Base-by-base conservation (phyloP, 495 filamentous ascomycete species). In the Glutinoglossum americanum region DNA sequence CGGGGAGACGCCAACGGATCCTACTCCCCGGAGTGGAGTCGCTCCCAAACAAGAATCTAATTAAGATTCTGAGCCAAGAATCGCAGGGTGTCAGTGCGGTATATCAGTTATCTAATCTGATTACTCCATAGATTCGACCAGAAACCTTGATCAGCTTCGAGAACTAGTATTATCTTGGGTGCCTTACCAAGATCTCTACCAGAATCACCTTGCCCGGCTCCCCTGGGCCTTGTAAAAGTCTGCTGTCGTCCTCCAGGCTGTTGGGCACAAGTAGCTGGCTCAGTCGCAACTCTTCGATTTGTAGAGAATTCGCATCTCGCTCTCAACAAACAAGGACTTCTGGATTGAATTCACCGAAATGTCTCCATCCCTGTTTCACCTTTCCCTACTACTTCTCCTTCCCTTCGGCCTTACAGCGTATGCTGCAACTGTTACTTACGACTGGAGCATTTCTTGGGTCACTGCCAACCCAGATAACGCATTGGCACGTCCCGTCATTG, bases 361-460 rank as follows among this genome's bases (percentile, higher is more conserved):
- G 70, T 66, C 69, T 44, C 56, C 70, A 32, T 72, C 68, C 19
- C 54, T 72, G 49, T 70, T 65, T 10, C 68, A 64, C 54, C 70
- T 69, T 51, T 60, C 68, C 49, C 30, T 57, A 57, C n/a, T 63
- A 62, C 66, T 65, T 62, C 53, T 61, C 54, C 59, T 72, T 26
- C 56, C 65, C 19, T 61, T 65, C 57, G 57, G 68, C 23, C 62
- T 68, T n/a, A 56, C 67, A 35, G 71, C 72, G 35, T 53, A 67
- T 51, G 78, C 80, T 51, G 82, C 77, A 37, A 84, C 79, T 1
- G 77, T 87, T 56, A 80, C 74, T 26, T 84, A 87, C 64, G 74
- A 94, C 66, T 93, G 84, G 70, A 83, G 84, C 63, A 75, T 90
- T 59, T 75, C 76, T 30, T 93, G 89, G 88, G 80, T 88, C 6